Base-by-base conservation (phyloP, 2,329 filamentous ascomycete species). In the Chaetomium sp. region DNA sequence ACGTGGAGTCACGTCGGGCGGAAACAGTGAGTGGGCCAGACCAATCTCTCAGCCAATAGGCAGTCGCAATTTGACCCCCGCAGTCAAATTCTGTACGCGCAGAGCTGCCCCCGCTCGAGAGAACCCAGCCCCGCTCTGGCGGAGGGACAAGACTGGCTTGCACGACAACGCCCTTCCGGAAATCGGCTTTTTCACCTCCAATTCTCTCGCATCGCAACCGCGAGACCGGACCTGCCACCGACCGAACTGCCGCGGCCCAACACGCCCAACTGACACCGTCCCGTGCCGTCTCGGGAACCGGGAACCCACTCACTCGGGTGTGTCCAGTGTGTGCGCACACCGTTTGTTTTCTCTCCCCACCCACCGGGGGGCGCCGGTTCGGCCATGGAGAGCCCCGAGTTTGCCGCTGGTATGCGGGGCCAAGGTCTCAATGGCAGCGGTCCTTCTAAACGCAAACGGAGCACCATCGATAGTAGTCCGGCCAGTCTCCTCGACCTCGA, bases 381-480 rank as follows among this genome's bases (percentile, higher is more conserved):
- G 57, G 59, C 58, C 69, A 77, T 78, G 76, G 76, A 77, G 73
- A 74, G 73, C 68, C 75, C 75, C 71, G 74, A 75, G 67, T 72
- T 75, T 71, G 71, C 74, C 70, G 72, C 74, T 70, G 69, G 83
- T 69, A 75, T 72, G 68, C 70, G 75, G 68, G 70, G 72, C 69
- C 81, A 81, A 70, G 81, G 78, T 68, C 73, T 76, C 57, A 81
- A 79, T 68, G 80, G 79, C 67, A 73, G 51, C 62, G 69, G 60
- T 12, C 53, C 60, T 31, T 56, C 78, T 67, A 89, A 89, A 79
- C 80, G 87, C 73, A 89, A 89, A 81, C 81, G 84, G 70, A 87
- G 81, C 70, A 81, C 74, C 63, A 77, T 85, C 66, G 86, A 88
- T 65, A 88, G 85, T 74, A 88, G 86, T 69, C 86, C 86, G 3